phyloP scores from a whole-genome alignment of 2,329 filamentous ascomycete genomes.

The Trichoderma atroviride region DNA sequence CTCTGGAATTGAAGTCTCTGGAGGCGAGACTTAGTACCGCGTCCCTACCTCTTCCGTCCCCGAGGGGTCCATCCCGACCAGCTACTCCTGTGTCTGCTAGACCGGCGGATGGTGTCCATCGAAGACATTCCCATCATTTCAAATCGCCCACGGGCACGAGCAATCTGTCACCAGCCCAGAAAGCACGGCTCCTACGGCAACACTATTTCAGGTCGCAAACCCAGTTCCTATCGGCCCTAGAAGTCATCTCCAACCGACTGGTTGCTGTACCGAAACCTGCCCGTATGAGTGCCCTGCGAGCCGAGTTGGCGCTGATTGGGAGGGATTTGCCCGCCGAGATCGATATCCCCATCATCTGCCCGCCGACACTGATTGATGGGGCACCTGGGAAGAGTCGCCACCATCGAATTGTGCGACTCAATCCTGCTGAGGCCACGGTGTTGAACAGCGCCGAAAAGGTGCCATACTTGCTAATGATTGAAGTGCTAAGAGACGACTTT shows the following conservation, averaged over 20 bases:
- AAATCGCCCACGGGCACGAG: conserved; percentile 60
- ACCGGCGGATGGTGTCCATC: conserved; percentile 52
- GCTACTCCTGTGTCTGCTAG: conserved; percentile 61
- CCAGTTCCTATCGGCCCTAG: conserved; percentile 76
- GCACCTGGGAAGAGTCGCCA: conserved; percentile 75
- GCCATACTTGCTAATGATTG: conserved; percentile 82
- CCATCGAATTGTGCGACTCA: conserved; percentile 80
- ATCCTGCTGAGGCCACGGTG: conserved; percentile 81
- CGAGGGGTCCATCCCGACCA: conserved; percentile 55
- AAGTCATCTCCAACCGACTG: conserved; percentile 83
- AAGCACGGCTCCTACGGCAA: conserved; percentile 71
- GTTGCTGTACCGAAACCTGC: conserved; percentile 81
- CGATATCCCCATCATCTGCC: conserved; percentile 80
- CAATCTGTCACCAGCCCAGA: conserved; percentile 67
- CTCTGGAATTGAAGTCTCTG: conserved; percentile 55
- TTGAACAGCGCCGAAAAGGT: conserved; percentile 86
- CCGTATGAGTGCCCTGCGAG: conserved; percentile 76
- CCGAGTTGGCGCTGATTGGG: conserved; percentile 77
- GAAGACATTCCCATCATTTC: conserved; percentile 64
- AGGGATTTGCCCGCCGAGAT: conserved; percentile 82
- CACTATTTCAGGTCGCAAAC: conserved; percentile 85
- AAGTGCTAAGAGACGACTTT: conserved; percentile 80
- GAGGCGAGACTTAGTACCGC: conserved; percentile 69
- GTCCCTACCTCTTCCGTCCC: conserved; percentile 66
- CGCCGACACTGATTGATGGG: conserved; percentile 72